phyloP scores from a whole-genome alignment of 345 rosid species.

The Brassica cretica region DNA sequence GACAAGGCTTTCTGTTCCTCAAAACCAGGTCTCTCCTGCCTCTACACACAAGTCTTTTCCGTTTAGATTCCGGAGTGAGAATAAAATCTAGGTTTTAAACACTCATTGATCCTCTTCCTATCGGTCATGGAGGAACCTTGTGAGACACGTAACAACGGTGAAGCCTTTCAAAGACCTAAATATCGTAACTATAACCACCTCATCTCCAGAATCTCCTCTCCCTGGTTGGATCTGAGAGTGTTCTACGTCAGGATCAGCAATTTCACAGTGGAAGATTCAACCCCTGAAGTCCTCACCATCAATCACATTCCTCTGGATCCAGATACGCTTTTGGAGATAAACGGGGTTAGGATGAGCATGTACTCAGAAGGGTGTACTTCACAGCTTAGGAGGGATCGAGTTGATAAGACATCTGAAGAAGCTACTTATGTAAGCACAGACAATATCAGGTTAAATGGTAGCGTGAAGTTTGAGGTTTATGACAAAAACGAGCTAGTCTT shows the following conservation, averaged over 20 bases:
- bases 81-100: not conserved
- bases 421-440: constrained; percentile 85
- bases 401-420: constrained; percentile 71
- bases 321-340: constrained; percentile 70
- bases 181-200: constrained; percentile 43
- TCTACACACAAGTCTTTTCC: not conserved
- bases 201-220: constrained; percentile 43
- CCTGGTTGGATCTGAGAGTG: constrained; percentile 80
- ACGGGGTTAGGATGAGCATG: constrained; percentile 64
- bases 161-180: constrained; percentile 25
- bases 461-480: constrained; percentile 72
- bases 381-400: constrained; percentile 72
- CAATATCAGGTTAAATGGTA: constrained; percentile 67
- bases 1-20: constrained; percentile 28
- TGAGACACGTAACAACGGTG: constrained; percentile 44
- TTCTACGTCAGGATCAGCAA: constrained; percentile 78
- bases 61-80: constrained; percentile 5
- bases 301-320: constrained; percentile 73
- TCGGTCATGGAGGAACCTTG: constrained; percentile 56
- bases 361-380: constrained; percentile 59
- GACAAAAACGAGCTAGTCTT: constrained; percentile 59
- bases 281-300: constrained; percentile 63
- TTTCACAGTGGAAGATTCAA: constrained; percentile 60
- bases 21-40: constrained; percentile 29
- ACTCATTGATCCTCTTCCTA: constrained; percentile 17